Base-by-base conservation (phyloP, 2,329 filamentous ascomycete genomes). In the Neofusicoccum ribis region DNA sequence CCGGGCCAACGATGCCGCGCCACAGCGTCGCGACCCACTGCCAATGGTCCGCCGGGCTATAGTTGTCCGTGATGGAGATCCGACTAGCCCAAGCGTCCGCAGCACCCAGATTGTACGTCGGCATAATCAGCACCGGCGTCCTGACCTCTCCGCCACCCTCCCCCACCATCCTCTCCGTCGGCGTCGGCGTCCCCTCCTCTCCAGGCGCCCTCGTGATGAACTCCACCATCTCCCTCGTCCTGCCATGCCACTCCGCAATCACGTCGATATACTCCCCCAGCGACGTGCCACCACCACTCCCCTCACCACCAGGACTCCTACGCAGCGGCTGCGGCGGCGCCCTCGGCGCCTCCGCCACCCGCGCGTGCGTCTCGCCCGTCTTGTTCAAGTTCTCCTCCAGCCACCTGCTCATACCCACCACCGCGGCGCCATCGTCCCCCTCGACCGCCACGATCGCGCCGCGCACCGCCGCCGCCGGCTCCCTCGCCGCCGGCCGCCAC, bases 11-110 rank as follows among this genome's bases (percentile, higher is more conserved):
- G 63, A 91, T 90, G 9, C 92, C 92, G 9, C 93, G 88, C 94
- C 94, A 98, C 23, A 97, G 85, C 49, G 91, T 94, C 41, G 94
- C 94, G 83, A 95, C 92, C 94, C 94, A 98, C 77, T 96, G 91
- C 93, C 94, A 98, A 79, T 98, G 94, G 72, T 96, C 93, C n/a
- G 91, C 85, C 0, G 91, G 88, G 15, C 88, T 86, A 76, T 96
- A 97, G 6, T 85, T 83, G 73, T 96, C 93, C 17, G 84, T 81
- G 69, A 96, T 92, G 1, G 91, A 89, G 49, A 93, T 88, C 14
- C 84, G 82, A 63, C 86, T 87, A 1, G 93, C 91, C 74, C 90
- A 94, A 54, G 84, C 82, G 74, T 97, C 91, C 0, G 91, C 89
- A 0, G 90, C 85, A 12, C 89, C 90, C 46, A 97, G 86, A 67